Evolutionary conservation across 2,329 filamentous ascomycete genomes (phyloP), one percentile per base, ranked within the genome.

Genomic region (Cordyceps javanica): DNA sequence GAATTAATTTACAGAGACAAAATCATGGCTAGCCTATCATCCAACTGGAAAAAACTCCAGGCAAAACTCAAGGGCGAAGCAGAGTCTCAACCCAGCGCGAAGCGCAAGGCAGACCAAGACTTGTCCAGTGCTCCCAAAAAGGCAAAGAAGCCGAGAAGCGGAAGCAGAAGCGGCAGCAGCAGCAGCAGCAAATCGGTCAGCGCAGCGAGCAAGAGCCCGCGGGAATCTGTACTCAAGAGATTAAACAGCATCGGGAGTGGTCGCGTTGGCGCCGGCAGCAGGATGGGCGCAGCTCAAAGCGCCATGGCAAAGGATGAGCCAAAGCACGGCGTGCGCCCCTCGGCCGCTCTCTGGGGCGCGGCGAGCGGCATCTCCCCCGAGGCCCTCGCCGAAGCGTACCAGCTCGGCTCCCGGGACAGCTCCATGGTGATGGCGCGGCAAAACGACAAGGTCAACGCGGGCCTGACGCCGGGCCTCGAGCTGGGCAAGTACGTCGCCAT

Each of bases 401-500:
- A 80, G 45, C 73, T 83, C 3, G 79, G 80, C 1, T 61, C 76
- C 9, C 78, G 77, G 58, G 71, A 77, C 57, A 76, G 76, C 61
- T 78, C 81, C 2, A 65, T 70, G 63, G 71, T 79, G 60, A 72
- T 83, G 28, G 70, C 72, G 16, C 70, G 76, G 11, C 70, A 69
- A 25, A 71, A 79, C 39, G 78, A 80, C 51, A 79, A 77, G 45
- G 75, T 86, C 60, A 90, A 90, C 66, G 80, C 83, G 45, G 88
- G 88, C 1, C 75, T 85, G 3, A 80, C 82, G 2, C 71, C 76
- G 25, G 82, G 80, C 6, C 74, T 88, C 36, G 83, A 91, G 55
- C 76, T 92, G 21, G 94, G 93, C 53, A 96, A 94, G 78, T 99
- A 96, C 70, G 76, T 99, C 42, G 89, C 90, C 21, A 83, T 99